Conservation (phyloP, 2,329 filamentous ascomycete genomes). For the Calonectria honghensis region DNA sequence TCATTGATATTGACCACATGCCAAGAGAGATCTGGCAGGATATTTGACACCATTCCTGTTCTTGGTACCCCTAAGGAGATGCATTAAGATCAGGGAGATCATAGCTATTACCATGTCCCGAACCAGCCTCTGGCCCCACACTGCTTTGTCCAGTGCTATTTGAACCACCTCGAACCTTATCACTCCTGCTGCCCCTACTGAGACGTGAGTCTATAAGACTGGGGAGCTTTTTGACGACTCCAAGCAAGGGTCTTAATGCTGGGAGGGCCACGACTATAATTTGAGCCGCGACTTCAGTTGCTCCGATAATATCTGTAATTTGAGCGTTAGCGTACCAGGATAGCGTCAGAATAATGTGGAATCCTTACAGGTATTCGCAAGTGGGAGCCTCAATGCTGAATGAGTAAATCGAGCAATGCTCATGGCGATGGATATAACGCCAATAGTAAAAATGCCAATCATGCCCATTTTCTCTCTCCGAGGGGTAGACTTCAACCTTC, state of each 20-base stretch:
- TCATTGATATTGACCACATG: no score
- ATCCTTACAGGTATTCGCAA: background rate
- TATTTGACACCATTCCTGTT: background rate
- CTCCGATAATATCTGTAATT: background rate
- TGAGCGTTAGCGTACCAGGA: background rate
- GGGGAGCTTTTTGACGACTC: background rate
- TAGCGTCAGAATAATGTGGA: background rate
- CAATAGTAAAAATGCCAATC: background rate
- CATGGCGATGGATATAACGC: background rate
- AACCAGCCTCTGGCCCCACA: background rate
- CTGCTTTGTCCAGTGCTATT: background rate
- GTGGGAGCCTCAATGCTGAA: background rate
- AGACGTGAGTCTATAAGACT: background rate
- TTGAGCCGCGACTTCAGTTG: background rate
- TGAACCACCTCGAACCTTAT: background rate
- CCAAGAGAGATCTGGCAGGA: background rate
- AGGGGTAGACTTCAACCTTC: background rate
- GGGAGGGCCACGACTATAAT: conserved; percentile 1
- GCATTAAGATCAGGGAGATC: background rate
- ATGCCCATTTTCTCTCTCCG: background rate
- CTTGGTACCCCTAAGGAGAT: background rate
- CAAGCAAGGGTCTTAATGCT: background rate
- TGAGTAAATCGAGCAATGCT: conserved; percentile 1
- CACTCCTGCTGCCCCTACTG: background rate
- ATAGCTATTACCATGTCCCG: background rate